phyloP scores from a whole-genome alignment of 2,329 filamentous ascomycete genomes.

The Purpureocillium takamizusanense region DNA sequence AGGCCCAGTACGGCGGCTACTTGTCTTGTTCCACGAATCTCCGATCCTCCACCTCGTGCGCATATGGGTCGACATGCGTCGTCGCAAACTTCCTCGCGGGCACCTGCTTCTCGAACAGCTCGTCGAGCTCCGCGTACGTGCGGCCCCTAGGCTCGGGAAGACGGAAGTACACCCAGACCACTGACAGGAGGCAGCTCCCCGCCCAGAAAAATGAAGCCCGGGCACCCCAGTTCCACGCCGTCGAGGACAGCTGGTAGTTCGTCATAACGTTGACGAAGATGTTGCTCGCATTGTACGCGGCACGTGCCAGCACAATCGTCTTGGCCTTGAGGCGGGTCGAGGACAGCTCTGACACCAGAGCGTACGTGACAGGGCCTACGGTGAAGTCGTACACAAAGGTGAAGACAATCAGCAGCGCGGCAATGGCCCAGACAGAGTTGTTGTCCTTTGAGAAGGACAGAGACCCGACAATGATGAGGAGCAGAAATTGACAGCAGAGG shows the following conservation, averaged over 20 bases:
- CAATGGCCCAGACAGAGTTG: slow-evolving; percentile 31
- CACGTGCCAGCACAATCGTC: slow-evolving; percentile 42
- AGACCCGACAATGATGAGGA: slow-evolving; percentile 31
- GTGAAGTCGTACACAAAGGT: slow-evolving; percentile 46
- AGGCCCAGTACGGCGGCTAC: too few species aligned
- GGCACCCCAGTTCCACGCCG: slow-evolving; percentile 38
- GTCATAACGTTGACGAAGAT: slow-evolving; percentile 41
- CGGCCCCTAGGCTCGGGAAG: slow-evolving; percentile 44
- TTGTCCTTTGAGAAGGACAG: slow-evolving; percentile 25
- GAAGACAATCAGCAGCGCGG: slow-evolving; percentile 39
- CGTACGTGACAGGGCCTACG: slow-evolving; percentile 45
- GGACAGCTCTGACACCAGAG: slow-evolving; percentile 41
- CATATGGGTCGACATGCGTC: slow-evolving; percentile 27
- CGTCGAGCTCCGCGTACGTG: slow-evolving; percentile 31
- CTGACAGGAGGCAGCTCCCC: slow-evolving; percentile 35
- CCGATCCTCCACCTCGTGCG: slow-evolving; percentile 1
- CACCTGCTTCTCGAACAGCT: slow-evolving; percentile 20
- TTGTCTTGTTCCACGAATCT: too few species aligned
- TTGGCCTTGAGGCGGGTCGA: slow-evolving; percentile 45
- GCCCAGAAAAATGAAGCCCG: slow-evolving; percentile 38
- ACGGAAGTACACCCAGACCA: slow-evolving; percentile 39
- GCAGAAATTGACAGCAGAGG: slow-evolving; percentile 26
- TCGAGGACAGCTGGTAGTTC: slow-evolving; percentile 37
- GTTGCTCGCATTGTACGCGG: slow-evolving; percentile 32
- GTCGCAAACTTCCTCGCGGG: slow-evolving; percentile 22